These are phyloP conservation scores for Pythium utonaiense DNA, from an alignment of 352 stramenopile genomes.

Conservation along the genomic window DNA sequence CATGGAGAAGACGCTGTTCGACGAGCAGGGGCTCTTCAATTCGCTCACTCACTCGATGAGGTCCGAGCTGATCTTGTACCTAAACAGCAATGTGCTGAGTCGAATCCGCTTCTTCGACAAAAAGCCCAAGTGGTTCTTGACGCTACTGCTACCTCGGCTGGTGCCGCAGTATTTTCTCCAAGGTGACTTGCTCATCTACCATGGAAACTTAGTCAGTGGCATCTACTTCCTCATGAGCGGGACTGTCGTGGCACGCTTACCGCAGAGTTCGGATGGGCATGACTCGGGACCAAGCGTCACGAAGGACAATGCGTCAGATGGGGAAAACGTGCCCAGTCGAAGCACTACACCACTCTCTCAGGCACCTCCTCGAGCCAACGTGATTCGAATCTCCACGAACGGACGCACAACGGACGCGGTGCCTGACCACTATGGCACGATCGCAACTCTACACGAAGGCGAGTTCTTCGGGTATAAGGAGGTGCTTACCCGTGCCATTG, in stretches of 20 bases:
- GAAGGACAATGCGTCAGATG: background rate
- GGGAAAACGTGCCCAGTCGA: background rate
- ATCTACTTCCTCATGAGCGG: conserved; percentile 79
- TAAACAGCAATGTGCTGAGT: conserved; percentile 53
- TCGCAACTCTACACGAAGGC: conserved; percentile 65
- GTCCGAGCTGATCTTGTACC: conserved; percentile 59
- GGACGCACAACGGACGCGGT: conserved; percentile 22
- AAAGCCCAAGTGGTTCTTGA: conserved; percentile 83
- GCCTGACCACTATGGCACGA: conserved; percentile 34
- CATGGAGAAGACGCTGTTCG: conserved; percentile 65
- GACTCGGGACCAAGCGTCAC: background rate
- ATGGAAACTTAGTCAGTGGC: conserved; percentile 60
- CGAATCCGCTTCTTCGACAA: conserved; percentile 82
- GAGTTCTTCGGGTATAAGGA: conserved; percentile 84
- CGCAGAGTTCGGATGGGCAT: background rate
- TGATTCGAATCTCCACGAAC: conserved; percentile 16
- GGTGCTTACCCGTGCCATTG: conserved; percentile 46
- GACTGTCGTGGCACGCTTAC: conserved; percentile 45
- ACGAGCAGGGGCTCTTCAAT: conserved; percentile 56
- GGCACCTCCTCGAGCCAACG: background rate
- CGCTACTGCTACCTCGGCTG: conserved; percentile 56
- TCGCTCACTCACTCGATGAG: conserved; percentile 62
- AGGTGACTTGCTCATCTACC: conserved; percentile 68
- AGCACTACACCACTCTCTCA: background rate
- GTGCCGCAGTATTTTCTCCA: conserved; percentile 68